phyloP scores from a whole-genome alignment of 1,139 yeast species.

The Pichia sp. region DNA sequence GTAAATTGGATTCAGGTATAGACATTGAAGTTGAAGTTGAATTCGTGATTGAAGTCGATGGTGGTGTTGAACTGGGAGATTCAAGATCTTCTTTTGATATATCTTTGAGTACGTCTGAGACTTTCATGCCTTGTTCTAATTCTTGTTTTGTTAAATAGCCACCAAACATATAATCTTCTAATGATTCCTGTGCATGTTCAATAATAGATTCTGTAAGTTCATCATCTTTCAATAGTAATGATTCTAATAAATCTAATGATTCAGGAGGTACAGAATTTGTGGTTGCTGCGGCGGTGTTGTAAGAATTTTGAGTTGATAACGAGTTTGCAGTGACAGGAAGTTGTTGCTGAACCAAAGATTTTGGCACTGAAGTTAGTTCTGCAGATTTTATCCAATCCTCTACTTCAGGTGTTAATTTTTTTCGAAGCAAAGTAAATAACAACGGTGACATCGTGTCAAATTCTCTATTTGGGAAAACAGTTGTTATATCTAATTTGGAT shows the following conservation, averaged over 20 bases:
- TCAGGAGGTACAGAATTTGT: background rate
- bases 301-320: background rate
- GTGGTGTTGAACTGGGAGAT: constrained; percentile 16
- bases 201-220: constrained; percentile 61
- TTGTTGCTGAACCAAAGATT: background rate
- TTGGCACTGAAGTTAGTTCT: constrained; percentile 7
- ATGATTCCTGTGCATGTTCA: constrained; percentile 43
- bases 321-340: constrained; percentile 4
- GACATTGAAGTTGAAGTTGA: too few relatives aligned
- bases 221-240: constrained; percentile 37
- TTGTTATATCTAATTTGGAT: constrained; percentile 55
- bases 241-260: constrained; percentile 8
- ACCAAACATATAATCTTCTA: constrained; percentile 53
- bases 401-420: constrained; percentile 85
- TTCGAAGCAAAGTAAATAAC: constrained; percentile 74
- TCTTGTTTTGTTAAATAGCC: constrained; percentile 55
- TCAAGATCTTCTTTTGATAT: constrained; percentile 12
- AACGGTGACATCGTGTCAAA: constrained; percentile 81
- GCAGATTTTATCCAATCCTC: constrained; percentile 77
- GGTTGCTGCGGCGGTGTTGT: constrained; percentile 2
- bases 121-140: constrained; percentile 36
- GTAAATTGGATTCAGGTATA: too few relatives aligned
- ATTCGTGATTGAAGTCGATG: too few relatives aligned
- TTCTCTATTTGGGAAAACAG: constrained; percentile 73
- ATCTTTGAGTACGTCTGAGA: constrained; percentile 17